Evolutionary conservation across 2,329 filamentous ascomycete species (phyloP).

Genomic region (Coniella lustricola): DNA sequence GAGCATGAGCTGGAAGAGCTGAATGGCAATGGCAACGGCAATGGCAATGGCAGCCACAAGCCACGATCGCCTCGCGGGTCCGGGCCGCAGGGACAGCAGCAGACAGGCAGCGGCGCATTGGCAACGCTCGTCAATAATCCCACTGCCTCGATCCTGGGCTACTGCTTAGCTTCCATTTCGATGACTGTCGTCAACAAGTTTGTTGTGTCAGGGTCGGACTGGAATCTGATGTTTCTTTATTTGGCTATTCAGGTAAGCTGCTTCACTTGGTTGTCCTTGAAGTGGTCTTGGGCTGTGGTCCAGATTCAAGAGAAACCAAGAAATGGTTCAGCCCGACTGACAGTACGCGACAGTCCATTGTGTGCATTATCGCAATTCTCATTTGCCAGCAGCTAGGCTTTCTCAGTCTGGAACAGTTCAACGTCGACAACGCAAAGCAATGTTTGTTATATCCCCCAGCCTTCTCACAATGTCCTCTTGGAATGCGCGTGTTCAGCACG

Average conservation of each 20-base stretch:
- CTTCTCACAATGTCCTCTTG: too few species aligned
- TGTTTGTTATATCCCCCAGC: constrained; percentile 66
- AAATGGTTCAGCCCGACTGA: too few species aligned
- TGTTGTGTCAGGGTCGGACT: constrained; percentile 80
- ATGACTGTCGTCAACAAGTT: constrained; percentile 99
- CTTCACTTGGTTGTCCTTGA: too few species aligned
- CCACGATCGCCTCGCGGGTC: constrained; percentile 23
- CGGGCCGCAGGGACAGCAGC: constrained; percentile 9
- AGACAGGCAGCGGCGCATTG: constrained; percentile 30
- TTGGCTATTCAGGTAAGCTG: constrained; percentile 74
- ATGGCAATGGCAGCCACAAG: constrained; percentile 44
- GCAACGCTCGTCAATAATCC: constrained; percentile 65
- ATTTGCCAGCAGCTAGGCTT: constrained; percentile 72
- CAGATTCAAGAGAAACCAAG: too few species aligned
- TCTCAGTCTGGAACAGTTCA: constrained; percentile 79
- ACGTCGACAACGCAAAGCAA: constrained; percentile 81
- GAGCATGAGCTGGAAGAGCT: constrained; percentile 28
- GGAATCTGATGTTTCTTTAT: constrained; percentile 96
- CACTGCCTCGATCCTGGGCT: constrained; percentile 72
- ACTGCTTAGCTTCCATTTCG: constrained; percentile 92
- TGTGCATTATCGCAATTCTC: constrained; percentile 81
- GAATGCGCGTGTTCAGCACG: too few species aligned
- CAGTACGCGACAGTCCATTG: constrained; percentile 57
- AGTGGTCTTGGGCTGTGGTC: too few species aligned
- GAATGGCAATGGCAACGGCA: too few species aligned